Percentiles rank a stretch among this genome's conserved stretches.
These are phyloP conservation scores for Phytophthora litchii DNA, from an alignment of 352 stramenopile species.

Conservation along the genomic window DNA sequence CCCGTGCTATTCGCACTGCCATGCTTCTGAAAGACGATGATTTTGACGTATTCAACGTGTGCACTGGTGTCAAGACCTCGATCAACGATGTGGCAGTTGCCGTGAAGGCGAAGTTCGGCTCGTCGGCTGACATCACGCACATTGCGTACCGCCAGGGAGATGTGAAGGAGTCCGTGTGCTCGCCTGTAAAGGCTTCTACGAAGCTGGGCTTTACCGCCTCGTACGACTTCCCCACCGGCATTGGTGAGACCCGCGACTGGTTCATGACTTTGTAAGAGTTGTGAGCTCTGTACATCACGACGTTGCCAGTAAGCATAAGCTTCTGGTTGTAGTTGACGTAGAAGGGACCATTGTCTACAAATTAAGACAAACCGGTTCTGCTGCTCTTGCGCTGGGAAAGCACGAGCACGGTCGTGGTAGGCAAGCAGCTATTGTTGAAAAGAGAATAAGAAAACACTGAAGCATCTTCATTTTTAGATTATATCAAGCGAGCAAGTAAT, in stretches of 20 bases:
- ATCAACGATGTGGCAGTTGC: constrained; percentile 64
- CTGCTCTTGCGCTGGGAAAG: constrained; percentile 14
- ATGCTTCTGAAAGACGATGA: constrained; percentile 67
- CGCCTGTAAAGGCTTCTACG: constrained; percentile 52
- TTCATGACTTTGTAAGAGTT: constrained; percentile 50
- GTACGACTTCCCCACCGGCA: constrained; percentile 64
- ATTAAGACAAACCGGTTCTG: constrained; percentile 5
- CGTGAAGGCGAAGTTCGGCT: constrained; percentile 68
- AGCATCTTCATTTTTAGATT: background rate
- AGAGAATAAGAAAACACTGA: constrained; percentile 12
- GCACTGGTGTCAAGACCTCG: constrained; percentile 75
- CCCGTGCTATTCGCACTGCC: constrained; percentile 74
- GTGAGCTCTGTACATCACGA: constrained; percentile 8
- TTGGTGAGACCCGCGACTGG: constrained; percentile 76
- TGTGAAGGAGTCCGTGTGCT: constrained; percentile 81
- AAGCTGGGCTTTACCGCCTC: constrained; percentile 71
- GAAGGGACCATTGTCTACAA: constrained; percentile 6
- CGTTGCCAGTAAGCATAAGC: constrained; percentile 7
- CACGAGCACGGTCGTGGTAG: constrained; percentile 4
- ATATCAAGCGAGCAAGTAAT: too few relatives aligned
- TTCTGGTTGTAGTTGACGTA: constrained; percentile 24
- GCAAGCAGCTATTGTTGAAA: constrained; percentile 21
- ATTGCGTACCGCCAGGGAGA: constrained; percentile 71
- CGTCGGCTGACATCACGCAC: constrained; percentile 66
- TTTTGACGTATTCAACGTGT: constrained; percentile 87